These are phyloP conservation scores for Papilionanthe hybrid DNA, from an alignment of 116 monocot species.

Conservation along the genomic window DNA sequence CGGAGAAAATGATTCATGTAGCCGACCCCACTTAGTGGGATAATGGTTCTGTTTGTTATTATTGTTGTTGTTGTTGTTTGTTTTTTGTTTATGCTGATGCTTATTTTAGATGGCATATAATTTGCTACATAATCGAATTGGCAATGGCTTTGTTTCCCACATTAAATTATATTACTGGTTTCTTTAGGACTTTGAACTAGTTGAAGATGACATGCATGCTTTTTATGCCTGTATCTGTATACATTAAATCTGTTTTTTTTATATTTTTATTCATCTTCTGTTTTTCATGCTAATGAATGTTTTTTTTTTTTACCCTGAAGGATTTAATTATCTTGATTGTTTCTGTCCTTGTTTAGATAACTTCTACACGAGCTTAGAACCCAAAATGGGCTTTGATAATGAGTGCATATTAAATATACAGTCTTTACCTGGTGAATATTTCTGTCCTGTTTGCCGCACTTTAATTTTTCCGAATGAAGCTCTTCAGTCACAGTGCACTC, in stretches of 20 bases:
- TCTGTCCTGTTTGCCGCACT: slow-evolving; percentile 92
- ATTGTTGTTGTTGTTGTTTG: too few relatives aligned
- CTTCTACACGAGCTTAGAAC: background rate
- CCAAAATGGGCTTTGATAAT: slow-evolving; percentile 85
- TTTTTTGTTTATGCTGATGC: background rate
- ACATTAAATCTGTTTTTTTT: background rate
- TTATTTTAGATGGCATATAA: background rate
- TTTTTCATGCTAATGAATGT: background rate
- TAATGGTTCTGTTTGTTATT: too few relatives aligned
- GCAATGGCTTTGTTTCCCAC: background rate
- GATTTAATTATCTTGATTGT: background rate
- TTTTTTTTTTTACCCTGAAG: background rate
- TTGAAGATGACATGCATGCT: background rate
- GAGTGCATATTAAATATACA: slow-evolving; percentile 88
- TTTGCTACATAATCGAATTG: background rate
- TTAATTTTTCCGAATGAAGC: slow-evolving; percentile 84
- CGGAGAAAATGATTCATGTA: too few relatives aligned
- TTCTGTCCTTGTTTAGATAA: background rate
- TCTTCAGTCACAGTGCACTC: slow-evolving; percentile 86
- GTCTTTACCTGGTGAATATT: slow-evolving; percentile 93
- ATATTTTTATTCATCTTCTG: background rate
- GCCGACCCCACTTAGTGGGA: too few relatives aligned
- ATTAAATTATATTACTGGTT: background rate
- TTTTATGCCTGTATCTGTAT: background rate
- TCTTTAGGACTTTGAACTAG: background rate